These are phyloP conservation scores for Geoglossum cookeanum DNA, from an alignment of 2,329 filamentous ascomycete genomes.

Conservation along the genomic window DNA sequence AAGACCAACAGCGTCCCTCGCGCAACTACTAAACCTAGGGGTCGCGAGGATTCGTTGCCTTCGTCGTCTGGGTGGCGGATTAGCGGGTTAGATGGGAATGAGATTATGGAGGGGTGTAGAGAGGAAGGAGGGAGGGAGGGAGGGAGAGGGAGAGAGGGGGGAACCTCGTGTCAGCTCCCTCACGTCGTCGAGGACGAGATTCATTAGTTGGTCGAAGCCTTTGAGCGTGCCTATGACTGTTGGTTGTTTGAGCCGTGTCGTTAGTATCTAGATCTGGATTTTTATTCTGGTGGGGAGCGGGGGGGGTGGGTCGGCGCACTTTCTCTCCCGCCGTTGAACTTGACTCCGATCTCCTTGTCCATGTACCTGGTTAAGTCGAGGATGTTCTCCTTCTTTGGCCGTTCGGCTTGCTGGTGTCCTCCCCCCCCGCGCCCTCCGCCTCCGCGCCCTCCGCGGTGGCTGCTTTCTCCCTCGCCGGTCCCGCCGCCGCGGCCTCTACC, in stretches of 20 bases:
- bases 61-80: slow-evolving; percentile 51
- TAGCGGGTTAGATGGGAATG: too few species aligned
- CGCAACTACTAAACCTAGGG: slow-evolving; percentile 72
- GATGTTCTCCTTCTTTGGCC: slow-evolving; percentile 95
- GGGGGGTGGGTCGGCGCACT: too few species aligned
- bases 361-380: slow-evolving; percentile 89
- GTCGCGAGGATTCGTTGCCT: slow-evolving; percentile 65
- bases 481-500: slow-evolving; percentile 25
- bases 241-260: slow-evolving; percentile 20
- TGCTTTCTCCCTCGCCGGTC: slow-evolving; percentile 31
- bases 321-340: slow-evolving; percentile 89
- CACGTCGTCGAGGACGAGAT: slow-evolving; percentile 86
- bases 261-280: too few species aligned
- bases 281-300: too few species aligned
- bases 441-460: slow-evolving; percentile 22
- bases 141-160: not conserved
- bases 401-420: slow-evolving; percentile 22
- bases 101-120: too few species aligned
- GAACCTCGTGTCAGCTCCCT: slow-evolving; percentile 73
- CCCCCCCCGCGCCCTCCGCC: slow-evolving; percentile 28
- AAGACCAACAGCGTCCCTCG: slow-evolving; percentile 83
- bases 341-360: slow-evolving; percentile 88
- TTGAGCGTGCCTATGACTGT: slow-evolving; percentile 81
- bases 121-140: too few species aligned
- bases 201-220: slow-evolving; percentile 95